Evolutionary conservation across 129 eudicot species (phyloP).

Genomic region (Kitagawia praeruptora): DNA sequence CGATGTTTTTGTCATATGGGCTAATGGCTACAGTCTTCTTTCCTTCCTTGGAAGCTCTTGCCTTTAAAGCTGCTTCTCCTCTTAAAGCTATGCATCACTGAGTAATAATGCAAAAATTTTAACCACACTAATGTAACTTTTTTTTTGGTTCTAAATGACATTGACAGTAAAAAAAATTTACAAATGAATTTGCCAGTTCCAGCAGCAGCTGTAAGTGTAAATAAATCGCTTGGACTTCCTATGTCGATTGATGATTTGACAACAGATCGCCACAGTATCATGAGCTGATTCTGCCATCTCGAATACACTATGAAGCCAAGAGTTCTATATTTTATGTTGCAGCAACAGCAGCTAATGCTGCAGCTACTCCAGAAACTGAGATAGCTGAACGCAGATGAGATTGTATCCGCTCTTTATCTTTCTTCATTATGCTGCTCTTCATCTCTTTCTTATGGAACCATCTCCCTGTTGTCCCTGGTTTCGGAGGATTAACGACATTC

Average conservation of each 20-base stretch:
- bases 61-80: slow-evolving; percentile 75
- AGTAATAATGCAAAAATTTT: neutral
- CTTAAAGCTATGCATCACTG: slow-evolving; percentile 42
- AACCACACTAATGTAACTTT: too few relatives aligned
- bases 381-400: slow-evolving; percentile 62
- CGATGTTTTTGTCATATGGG: slow-evolving; percentile 62
- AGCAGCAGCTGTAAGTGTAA: slow-evolving; percentile 77
- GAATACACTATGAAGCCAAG: slow-evolving; percentile 66
- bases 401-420: slow-evolving; percentile 60
- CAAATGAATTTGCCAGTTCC: too few relatives aligned
- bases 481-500: slow-evolving; percentile 18
- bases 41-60: slow-evolving; percentile 62
- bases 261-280: slow-evolving; percentile 46
- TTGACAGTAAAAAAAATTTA: too few relatives aligned
- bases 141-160: neutral
- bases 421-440: slow-evolving; percentile 45
- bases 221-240: slow-evolving; percentile 53
- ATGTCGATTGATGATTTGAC: slow-evolving; percentile 59
- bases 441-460: too few relatives aligned
- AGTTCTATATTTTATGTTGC: slow-evolving; percentile 47
- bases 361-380: slow-evolving; percentile 73
- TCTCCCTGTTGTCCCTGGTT: slow-evolving; percentile 33
- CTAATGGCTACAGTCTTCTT: slow-evolving; percentile 70
- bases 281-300: slow-evolving; percentile 80
- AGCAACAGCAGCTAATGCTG: slow-evolving; percentile 69